phyloP scores from a whole-genome alignment of 768 basidiomycete species.

The Rhizopogon roseolus region DNA sequence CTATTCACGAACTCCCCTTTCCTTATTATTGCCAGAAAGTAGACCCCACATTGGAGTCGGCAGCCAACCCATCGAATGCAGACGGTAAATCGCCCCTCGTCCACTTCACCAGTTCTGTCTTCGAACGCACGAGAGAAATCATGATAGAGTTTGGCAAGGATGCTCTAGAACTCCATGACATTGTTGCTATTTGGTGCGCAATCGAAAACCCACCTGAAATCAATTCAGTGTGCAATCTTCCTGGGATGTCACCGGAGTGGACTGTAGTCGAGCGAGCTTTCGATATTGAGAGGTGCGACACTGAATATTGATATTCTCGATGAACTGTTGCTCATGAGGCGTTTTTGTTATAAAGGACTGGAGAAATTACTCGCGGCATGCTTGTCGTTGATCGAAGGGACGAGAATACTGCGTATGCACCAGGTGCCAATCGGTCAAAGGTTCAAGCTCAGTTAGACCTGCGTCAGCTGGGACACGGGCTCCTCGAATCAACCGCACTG shows the following conservation, averaged over 20 bases:
- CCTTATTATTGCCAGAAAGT: slow-evolving; percentile 50
- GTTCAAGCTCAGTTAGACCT: slow-evolving; percentile 51
- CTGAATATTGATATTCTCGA: neutral
- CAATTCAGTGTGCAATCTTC: slow-evolving; percentile 19
- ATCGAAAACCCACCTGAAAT: slow-evolving; percentile 57
- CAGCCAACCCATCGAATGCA: slow-evolving; percentile 41
- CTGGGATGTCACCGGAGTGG: slow-evolving; percentile 51
- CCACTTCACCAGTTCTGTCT: slow-evolving; percentile 78
- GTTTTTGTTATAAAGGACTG: slow-evolving; percentile 38
- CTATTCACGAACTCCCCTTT: slow-evolving; percentile 75
- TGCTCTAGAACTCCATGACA: slow-evolving; percentile 87
- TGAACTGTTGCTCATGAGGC: neutral
- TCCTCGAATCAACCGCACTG: slow-evolving; percentile 46
- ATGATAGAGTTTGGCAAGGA: slow-evolving; percentile 82
- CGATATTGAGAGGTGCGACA: slow-evolving; percentile 60
- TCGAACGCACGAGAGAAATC: slow-evolving; percentile 68
- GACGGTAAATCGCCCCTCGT: slow-evolving; percentile 52
- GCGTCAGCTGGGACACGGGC: slow-evolving; percentile 24
- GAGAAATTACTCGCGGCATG: slow-evolving; percentile 85
- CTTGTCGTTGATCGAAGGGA: slow-evolving; percentile 76
- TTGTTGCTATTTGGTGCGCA: slow-evolving; percentile 86
- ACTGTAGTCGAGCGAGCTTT: slow-evolving; percentile 45
- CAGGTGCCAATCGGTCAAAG: slow-evolving; percentile 60
- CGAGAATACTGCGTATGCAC: slow-evolving; percentile 58
- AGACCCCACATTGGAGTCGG: slow-evolving; percentile 55